These are phyloP conservation scores for Eucommia ulmoides DNA, from an alignment of 257 asterid species.

Conservation along the genomic window DNA sequence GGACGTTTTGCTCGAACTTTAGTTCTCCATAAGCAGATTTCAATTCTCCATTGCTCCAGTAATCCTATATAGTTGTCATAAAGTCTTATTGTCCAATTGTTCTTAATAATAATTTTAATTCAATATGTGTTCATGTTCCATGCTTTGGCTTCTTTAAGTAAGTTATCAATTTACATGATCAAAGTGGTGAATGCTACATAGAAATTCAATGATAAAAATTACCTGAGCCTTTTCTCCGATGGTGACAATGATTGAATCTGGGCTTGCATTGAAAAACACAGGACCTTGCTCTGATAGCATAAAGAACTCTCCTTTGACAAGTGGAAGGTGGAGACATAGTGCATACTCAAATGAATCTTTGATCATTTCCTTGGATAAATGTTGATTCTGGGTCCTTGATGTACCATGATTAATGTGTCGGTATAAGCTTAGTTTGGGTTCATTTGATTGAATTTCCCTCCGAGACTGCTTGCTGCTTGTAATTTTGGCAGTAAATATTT, in stretches of 20 bases:
- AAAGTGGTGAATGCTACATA: too few relatives aligned
- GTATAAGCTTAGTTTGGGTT: slow-evolving; percentile 24
- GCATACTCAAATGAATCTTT: slow-evolving; percentile 27
- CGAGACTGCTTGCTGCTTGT: slow-evolving; percentile 3
- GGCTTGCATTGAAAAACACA: slow-evolving; percentile 16
- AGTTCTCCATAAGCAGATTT: neutral
- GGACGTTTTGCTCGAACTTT: neutral
- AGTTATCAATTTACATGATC: too few relatives aligned
- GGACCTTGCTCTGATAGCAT: slow-evolving; percentile 5
- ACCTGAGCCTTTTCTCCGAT: slow-evolving; percentile 42
- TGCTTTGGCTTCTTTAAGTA: too few relatives aligned
- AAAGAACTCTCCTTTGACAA: slow-evolving; percentile 20
- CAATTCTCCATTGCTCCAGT: neutral
- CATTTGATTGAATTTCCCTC: slow-evolving; percentile 13
- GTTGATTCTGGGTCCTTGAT: slow-evolving; percentile 16
- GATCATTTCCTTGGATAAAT: slow-evolving; percentile 4
- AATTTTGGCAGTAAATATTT: slow-evolving; percentile 12
- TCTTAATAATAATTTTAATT: too few relatives aligned
- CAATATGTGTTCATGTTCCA: too few relatives aligned
- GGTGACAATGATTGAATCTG: slow-evolving; percentile 23
- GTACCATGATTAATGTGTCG: slow-evolving; percentile 34
- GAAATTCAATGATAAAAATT: too few relatives aligned
- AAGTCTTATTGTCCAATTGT: too few relatives aligned
- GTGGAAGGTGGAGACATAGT: slow-evolving; percentile 33
- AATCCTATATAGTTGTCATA: too few relatives aligned